A percentile compares a stretch with the other conserved stretches of the same genome.
Evolutionary conservation across 805 yeast genomes (phyloP).

Genomic region (Jamesozyma piceae): DNA sequence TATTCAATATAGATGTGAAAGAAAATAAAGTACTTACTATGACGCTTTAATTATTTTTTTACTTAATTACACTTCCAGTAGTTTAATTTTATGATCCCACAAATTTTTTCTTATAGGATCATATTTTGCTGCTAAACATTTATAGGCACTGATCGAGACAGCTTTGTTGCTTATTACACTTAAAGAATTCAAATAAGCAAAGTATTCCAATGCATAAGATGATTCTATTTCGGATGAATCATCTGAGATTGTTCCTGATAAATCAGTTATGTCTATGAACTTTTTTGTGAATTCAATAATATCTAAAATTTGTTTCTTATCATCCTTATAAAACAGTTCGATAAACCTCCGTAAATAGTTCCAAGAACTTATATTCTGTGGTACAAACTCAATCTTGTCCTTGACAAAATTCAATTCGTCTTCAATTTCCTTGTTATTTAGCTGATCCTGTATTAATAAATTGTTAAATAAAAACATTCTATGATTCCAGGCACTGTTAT

Average conservation of each 20-base stretch:
- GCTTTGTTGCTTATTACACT: slow-evolving; percentile 21
- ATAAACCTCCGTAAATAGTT: slow-evolving; percentile 59
- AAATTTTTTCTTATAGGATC: slow-evolving; percentile 56
- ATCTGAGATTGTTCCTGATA: slow-evolving; percentile 4
- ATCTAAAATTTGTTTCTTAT: slow-evolving; percentile 25
- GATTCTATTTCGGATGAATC: slow-evolving; percentile 33
- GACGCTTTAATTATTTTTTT: too few species aligned
- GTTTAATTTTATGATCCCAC: slow-evolving; percentile 45
- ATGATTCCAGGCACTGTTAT: slow-evolving; percentile 92
- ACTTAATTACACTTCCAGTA: slow-evolving; percentile 1
- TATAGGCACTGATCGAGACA: slow-evolving; percentile 39
- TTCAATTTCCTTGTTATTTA: slow-evolving; percentile 15
- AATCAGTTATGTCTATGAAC: slow-evolving; percentile 30
- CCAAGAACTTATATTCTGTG: slow-evolving; percentile 84
- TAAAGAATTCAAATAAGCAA: slow-evolving; percentile 42
- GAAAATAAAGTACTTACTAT: neutral
- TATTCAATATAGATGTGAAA: neutral
- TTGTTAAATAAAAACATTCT: slow-evolving; percentile 49
- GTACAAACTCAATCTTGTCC: slow-evolving; percentile 45
- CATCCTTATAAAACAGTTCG: slow-evolving; percentile 24
- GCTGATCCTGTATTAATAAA: neutral
- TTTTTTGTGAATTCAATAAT: slow-evolving; percentile 39
- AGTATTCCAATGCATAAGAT: slow-evolving; percentile 53
- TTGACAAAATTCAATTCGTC: slow-evolving; percentile 48
- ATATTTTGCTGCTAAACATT: slow-evolving; percentile 40